Evolutionary conservation across 495 filamentous ascomycete genomes (phyloP), one percentile per base, ranked within the genome.

Genomic region (Aspergillus wentii): DNA sequence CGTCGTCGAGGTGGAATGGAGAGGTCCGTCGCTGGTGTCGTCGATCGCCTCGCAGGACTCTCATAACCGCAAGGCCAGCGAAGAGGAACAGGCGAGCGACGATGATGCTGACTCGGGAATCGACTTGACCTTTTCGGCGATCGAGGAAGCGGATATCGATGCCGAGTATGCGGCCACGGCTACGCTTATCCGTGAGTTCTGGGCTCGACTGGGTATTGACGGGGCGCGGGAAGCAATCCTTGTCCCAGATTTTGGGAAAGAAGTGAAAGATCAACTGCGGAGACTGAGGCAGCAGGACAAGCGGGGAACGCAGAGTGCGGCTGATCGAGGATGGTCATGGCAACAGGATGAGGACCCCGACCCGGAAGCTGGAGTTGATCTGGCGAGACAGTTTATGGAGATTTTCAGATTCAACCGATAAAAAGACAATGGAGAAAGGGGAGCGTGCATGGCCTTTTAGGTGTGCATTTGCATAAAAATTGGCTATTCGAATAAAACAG

Each of bases 361-460:
- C 52, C 51, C 58, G n/a, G 37, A 55, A 33, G 59, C 63, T 33
- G 68, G 66, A 3, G 54, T 57, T 17, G 68, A 71, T 60, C 40
- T 68, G 42, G 68, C 68, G 11, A 64, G 66, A 41, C 68, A 71
- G 43, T 69, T 62, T 41, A 68, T 69, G 68, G 66, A 70, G 52
- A 62, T 69, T 22, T 52, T 69, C 35, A 52, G 68, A 28, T 69
- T 70, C 36, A 69, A 70, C 45, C 61, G 68, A 29, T 70, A 43
- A 30, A 3, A 13, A n/a, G 26, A 29, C n/a, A n/a, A n/a, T n/a
- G n/a, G n/a, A n/a, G n/a, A n/a, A n/a, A n/a, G n/a, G n/a, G n/a
- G n/a, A n/a, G n/a, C n/a, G n/a, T n/a, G n/a, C n/a, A n/a, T n/a
- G n/a, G n/a, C n/a, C n/a, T n/a, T n/a, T n/a, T n/a, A n/a, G n/a